Base-by-base conservation (phyloP, 306 rosid genomes). In the Trifolium dubium region DNA sequence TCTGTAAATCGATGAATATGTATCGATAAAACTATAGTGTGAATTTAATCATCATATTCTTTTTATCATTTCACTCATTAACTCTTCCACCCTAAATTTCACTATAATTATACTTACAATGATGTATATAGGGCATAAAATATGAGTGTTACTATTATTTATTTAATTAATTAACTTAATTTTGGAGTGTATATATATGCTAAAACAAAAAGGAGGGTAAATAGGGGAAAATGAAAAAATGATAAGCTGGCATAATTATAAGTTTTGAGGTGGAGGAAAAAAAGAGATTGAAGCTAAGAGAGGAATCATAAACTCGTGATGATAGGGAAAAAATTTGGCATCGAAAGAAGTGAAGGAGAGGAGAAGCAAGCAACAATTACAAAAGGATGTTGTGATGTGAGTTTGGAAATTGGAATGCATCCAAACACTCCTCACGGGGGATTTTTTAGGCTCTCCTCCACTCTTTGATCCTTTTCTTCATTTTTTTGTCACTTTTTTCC, bases 401-500 rank as follows among this genome's bases (percentile, higher is more conserved):
- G 63, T 56, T 56, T 56, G 63, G 44, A 8, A 39, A 39, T 81
- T 23, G 85, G 95, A 88, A 92, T 92, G 96, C 81, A 77, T 92
- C 99, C 99, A 94, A 94, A 92, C 88, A 92, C 88, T 74, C 92
- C 92, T 94, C 99, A 94, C 99, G 99, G 99, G 99, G 94, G 84
- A n/a, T 39, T 79, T 76, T 72, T 81, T 71, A 59, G 72, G 4
- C 83, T 77, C 81, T 44, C 49, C n/a, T 43, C 54, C 72, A 12
- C 84, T 65, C 84, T 64, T 64, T 40, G 69, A 64, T 64, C 69
- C 69, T 68, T 49, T 62, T n/a, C 80, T 74, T 79, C 4, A 53
- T 39, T 0, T 10, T 82, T 82, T 82, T 66, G 78, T 72, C 87
- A 47, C 70, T 67, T 69, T 71, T 65, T 64, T 73, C 64, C 37